Conservation (phyloP, 371 early-diverging fungal genomes). For the Apophysomyces sp. region DNA sequence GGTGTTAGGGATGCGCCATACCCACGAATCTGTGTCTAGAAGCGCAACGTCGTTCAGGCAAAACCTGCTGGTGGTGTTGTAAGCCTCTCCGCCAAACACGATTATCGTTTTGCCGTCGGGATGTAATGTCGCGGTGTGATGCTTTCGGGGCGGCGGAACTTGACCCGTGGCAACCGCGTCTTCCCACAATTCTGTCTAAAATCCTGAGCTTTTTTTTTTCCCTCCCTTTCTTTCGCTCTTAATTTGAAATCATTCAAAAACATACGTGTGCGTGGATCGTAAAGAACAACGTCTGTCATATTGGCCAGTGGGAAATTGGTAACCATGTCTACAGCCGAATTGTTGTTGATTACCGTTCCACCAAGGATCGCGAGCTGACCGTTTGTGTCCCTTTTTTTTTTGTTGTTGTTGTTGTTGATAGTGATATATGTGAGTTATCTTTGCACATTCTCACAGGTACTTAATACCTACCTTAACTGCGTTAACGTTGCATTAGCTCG, state of each 20-base stretch:
- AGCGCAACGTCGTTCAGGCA: slow-evolving; percentile 20
- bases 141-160: slow-evolving; percentile 19
- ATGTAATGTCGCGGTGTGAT: slow-evolving; percentile 25
- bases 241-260: not conserved
- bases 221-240: not conserved
- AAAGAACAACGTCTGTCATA: slow-evolving; percentile 21
- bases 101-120: slow-evolving; percentile 23
- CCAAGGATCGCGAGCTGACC: slow-evolving; percentile 20
- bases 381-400: slow-evolving; percentile 19
- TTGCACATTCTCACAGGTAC: not conserved
- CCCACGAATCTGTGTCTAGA: slow-evolving; percentile 16
- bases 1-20: slow-evolving; percentile 9
- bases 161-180: slow-evolving; percentile 9
- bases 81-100: slow-evolving; percentile 23
- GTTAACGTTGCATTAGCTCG: slow-evolving; percentile 27
- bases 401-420: not conserved
- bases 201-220: not conserved
- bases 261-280: slow-evolving; percentile 27
- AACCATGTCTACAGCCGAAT: slow-evolving; percentile 8
- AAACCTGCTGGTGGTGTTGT: slow-evolving; percentile 15
- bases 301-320: slow-evolving; percentile 20
- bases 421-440: not conserved
- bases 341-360: slow-evolving; percentile 14
- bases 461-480: slow-evolving; percentile 16
- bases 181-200: slow-evolving; percentile 18